Conservation (phyloP, 2,329 filamentous ascomycete species). For the Hymenoscyphus salicellus region DNA sequence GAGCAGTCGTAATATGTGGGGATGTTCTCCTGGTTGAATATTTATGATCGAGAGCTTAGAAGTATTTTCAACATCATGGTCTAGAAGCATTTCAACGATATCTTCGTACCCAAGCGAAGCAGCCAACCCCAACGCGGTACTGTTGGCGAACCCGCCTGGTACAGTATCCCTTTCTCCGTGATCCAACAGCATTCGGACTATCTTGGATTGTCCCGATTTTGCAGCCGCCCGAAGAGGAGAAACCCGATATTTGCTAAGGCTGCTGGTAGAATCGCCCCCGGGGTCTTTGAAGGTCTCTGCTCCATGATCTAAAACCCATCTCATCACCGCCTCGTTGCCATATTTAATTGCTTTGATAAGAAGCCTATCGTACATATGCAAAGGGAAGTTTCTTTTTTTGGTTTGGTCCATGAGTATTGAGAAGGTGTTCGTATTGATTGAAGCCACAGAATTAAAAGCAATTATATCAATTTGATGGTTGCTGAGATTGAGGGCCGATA, state of each 20-base stretch:
- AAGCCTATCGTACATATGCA: neutral
- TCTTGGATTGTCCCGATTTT: neutral
- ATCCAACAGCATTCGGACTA: neutral
- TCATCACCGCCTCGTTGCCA: neutral
- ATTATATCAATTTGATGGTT: neutral
- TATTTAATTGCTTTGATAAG: neutral
- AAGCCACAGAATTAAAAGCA: neutral
- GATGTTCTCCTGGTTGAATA: neutral
- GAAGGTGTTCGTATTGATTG: neutral
- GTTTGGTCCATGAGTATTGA: neutral
- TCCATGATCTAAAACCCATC: neutral
- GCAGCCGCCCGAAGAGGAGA: slow-evolving; percentile 1
- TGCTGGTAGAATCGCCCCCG: too few species aligned
- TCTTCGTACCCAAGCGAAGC: neutral
- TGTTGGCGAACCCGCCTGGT: too few species aligned
- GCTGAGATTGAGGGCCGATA: neutral
- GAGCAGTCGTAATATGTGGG: neutral
- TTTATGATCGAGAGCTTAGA: neutral
- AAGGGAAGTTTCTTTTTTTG: too few species aligned
- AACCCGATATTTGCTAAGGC: too few species aligned
- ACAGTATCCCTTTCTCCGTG: neutral
- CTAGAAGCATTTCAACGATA: neutral
- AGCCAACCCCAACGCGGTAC: neutral
- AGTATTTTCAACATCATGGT: neutral
- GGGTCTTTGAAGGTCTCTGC: neutral